Evolutionary conservation across 352 stramenopile species (phyloP), one percentile per base, ranked within the genome.

Genomic region (Pythium pectinolyticum): DNA sequence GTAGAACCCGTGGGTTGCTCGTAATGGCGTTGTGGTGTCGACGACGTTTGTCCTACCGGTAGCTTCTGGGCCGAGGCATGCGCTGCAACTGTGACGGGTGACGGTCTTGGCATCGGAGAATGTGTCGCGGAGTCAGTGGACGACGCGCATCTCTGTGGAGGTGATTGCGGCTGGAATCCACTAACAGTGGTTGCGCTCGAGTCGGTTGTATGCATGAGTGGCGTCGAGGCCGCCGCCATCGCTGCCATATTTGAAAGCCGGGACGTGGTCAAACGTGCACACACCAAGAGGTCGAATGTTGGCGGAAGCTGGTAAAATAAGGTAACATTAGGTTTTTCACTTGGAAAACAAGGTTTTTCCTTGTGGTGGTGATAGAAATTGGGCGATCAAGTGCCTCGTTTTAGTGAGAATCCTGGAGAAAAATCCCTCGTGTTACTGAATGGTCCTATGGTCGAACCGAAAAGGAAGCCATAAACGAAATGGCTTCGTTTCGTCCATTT

Each of bases 261-360:
- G 11, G 50, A 34, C 17, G n/a, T n/a, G n/a, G n/a, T n/a, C n/a
- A n/a, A n/a, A n/a, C n/a, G n/a, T n/a, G n/a, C n/a, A n/a, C n/a
- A n/a, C n/a, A 10, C 19, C 1, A 20, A 41, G 7, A 50, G 17
- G 11, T 24, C 50, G 41, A 60, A 61, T 57, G 50, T 56, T 67
- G 60, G 51, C 43, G 50, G 37, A 45, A 37, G 15, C 41, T 5
- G 43, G 43, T 32, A 71, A 66, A 71, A 71, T 66, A 71, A 54
- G 41, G 51, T 51, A 71, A 71, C 63, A 71, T 66, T 71, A 66
- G 63, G 63, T 71, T 71, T 71, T 66, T 57, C 19, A 8, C 2
- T 32, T 17, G 15, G 0, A n/a, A 25, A 41, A 45, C 20, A 28
- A 70, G 63, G 63, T 70, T 70, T 64, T 58, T 66, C 40, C 15